A percentile compares a stretch with the other conserved stretches of the same genome.
Evolutionary conservation across 2,329 filamentous ascomycete species (phyloP).

Genomic region (Camillea tinctor): DNA sequence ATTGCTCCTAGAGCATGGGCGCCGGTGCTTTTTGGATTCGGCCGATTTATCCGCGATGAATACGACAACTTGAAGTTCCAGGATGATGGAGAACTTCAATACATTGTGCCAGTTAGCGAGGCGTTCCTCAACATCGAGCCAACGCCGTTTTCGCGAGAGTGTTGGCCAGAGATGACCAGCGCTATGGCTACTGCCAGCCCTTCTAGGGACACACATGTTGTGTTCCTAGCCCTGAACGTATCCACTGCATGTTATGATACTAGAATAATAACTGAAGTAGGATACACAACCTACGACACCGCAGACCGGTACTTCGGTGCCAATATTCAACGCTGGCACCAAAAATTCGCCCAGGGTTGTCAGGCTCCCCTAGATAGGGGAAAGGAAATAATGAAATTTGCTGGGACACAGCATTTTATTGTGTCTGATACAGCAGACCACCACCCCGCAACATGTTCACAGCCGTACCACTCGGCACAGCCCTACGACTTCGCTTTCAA

Average conservation of each 20-base stretch:
- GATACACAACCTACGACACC: slow-evolving; percentile 13
- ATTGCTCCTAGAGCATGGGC: no score
- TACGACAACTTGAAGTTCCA: no score
- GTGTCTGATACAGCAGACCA: slow-evolving; percentile 11
- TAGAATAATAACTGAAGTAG: slow-evolving; percentile 10
- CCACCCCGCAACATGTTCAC: slow-evolving; percentile 10
- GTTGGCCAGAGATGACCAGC: no score
- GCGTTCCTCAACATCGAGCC: no score
- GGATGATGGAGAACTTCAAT: no score
- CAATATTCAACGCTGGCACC: not conserved
- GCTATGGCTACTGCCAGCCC: no score
- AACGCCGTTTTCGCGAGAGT: no score
- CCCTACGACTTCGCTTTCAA: slow-evolving; percentile 15
- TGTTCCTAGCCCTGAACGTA: slow-evolving; percentile 9
- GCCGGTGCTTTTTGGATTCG: no score
- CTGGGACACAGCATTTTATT: slow-evolving; percentile 8
- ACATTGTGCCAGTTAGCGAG: no score
- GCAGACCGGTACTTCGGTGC: slow-evolving; percentile 4
- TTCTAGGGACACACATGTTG: not conserved
- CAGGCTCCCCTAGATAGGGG: slow-evolving; percentile 1
- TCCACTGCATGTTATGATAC: slow-evolving; percentile 6
- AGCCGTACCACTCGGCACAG: slow-evolving; percentile 6
- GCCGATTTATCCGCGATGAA: no score
- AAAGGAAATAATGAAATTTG: slow-evolving; percentile 7
- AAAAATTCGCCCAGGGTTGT: not conserved